Evolutionary conservation across 805 yeast genomes (phyloP), one percentile per base, ranked within the genome.

Genomic region (Candida sonorensis): DNA sequence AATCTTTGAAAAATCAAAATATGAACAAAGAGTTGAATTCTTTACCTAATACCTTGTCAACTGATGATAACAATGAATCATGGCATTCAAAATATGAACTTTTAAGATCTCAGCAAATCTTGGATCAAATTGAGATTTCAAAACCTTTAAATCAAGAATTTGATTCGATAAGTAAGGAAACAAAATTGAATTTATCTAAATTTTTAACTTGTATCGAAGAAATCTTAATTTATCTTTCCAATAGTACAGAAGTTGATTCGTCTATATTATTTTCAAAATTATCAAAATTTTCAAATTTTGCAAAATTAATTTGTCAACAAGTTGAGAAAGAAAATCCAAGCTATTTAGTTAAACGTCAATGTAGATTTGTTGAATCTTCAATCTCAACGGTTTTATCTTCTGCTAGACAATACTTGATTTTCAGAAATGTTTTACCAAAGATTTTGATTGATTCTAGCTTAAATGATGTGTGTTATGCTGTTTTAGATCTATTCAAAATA

Each of bases 321-420:
- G 47, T 55, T 5, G 59, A 59, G 7, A 60, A 54, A 9, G 31
- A 17, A 6, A 23, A 23, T 7, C 13, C 26, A 10, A 35, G n/a
- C n/a, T n/a, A 35, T 10, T 35, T 31, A 7, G 33, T 48, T 7
- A 52, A 33, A 47, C 64, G 36, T 64, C 71, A 37, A 57, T 64
- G 50, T 55, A 76, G 26, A 52, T 64, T 27, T 48, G 64, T 83
- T 4, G 72, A 79, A 35, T 79, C 81, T 27, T 68, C 90, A 1
- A 70, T 82, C 16, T 75, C 87, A 12, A 86, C 81, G 55, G 72
- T 78, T 1, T 74, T 90, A 26, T 77, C 95, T 4, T 69, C 86
- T 1, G 72, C 88, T 1, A 68, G 95, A 47, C 84, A 85, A 50
- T 81, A 64, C 53, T 73, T 82, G 1, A 60, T 77, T 9, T 79